These are phyloP conservation scores for Elsinoe fawcettii DNA, from an alignment of 2,329 filamentous ascomycete genomes.

Conservation along the genomic window DNA sequence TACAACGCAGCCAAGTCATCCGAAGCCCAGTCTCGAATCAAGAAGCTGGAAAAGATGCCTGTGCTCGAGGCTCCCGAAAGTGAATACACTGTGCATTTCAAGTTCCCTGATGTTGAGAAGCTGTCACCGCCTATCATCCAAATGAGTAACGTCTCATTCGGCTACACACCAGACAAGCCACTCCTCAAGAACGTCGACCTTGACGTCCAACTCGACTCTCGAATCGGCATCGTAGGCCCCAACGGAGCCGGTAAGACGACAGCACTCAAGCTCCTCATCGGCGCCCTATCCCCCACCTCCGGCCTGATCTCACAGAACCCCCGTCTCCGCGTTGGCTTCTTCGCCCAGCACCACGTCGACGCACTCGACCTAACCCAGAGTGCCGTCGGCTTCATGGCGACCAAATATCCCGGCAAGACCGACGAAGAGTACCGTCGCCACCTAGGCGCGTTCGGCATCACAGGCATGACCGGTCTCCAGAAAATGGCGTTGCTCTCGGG, in stretches of 20 bases:
- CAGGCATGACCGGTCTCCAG: slow-evolving; percentile 90
- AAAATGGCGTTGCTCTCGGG: slow-evolving; percentile 92
- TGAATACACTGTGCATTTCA: slow-evolving; percentile 94
- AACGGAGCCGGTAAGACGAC: slow-evolving; percentile 99
- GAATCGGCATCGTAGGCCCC: slow-evolving; percentile 97
- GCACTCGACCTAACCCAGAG: slow-evolving; percentile 82
- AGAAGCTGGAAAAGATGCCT: slow-evolving; percentile 97
- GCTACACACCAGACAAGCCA: slow-evolving; percentile 71
- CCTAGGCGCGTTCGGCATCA: slow-evolving; percentile 76
- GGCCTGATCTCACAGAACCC: slow-evolving; percentile 85
- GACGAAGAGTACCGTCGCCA: slow-evolving; percentile 97
- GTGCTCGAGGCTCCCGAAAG: slow-evolving; percentile 81
- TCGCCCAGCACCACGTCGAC: slow-evolving; percentile 97
- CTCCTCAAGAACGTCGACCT: slow-evolving; percentile 82
- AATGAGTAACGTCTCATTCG: slow-evolving; percentile 88
- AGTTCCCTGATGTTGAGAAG: slow-evolving; percentile 96
- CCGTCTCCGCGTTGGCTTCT: slow-evolving; percentile 86
- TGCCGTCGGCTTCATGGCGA: slow-evolving; percentile 93
- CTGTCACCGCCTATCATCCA: slow-evolving; percentile 95
- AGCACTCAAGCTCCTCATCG: slow-evolving; percentile 93
- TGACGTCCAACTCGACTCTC: slow-evolving; percentile 93
- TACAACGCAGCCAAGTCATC: slow-evolving; percentile 99
- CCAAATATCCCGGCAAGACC: slow-evolving; percentile 77
- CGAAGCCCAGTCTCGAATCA: slow-evolving; percentile 96
- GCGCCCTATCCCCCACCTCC: slow-evolving; percentile 65